These are phyloP conservation scores for Clitopilus hobsonii DNA, from an alignment of 768 basidiomycete species.

Conservation along the genomic window DNA sequence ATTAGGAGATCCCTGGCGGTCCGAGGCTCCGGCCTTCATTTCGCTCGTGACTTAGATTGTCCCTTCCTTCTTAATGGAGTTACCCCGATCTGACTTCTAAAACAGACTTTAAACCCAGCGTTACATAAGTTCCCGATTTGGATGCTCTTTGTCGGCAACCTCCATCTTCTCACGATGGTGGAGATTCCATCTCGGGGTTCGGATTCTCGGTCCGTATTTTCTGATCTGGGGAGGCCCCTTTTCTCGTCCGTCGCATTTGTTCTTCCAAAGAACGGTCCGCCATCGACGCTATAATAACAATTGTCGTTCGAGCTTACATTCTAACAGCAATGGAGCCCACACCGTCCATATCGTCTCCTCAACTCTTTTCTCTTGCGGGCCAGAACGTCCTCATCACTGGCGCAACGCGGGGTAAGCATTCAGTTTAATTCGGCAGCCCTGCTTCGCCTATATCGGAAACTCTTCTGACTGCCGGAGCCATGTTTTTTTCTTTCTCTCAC, in stretches of 20 bases:
- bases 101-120: background rate
- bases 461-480: background rate
- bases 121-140: background rate
- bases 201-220: background rate
- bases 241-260: background rate
- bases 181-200: conserved; percentile 1
- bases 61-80: background rate
- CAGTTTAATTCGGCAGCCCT: conserved; percentile 1
- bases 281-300: background rate
- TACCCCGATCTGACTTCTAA: background rate
- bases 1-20: background rate
- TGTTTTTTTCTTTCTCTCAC: background rate
- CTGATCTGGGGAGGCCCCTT: background rate
- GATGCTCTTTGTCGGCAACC: background rate
- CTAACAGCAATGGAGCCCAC: conserved; percentile 44
- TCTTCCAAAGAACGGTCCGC: background rate
- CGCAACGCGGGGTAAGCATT: conserved; percentile 58
- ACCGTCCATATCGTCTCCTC: conserved; percentile 40
- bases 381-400: conserved; percentile 78
- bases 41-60: conserved; percentile 2
- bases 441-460: conserved; percentile 1
- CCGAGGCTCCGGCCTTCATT: conserved; percentile 4
- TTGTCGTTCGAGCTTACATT: background rate
- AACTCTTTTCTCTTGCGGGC: conserved; percentile 64
- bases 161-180: background rate